Evolutionary conservation across 2,329 filamentous ascomycete genomes (phyloP), one percentile per base, ranked within the genome.

Genomic region (Samsoniella hepiali): DNA sequence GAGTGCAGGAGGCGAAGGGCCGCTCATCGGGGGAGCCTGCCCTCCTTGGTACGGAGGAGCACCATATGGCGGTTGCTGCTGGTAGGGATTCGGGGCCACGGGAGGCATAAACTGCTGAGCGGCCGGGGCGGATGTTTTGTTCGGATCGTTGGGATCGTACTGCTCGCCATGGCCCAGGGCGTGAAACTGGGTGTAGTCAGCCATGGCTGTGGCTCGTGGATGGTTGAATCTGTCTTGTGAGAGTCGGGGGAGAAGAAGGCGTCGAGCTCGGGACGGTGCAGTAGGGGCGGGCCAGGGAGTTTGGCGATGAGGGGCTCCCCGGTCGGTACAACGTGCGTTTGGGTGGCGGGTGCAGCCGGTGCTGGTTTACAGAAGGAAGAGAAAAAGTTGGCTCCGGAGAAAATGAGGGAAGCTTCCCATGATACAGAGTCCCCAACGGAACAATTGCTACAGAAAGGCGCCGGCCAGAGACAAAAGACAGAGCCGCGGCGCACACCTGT

Each of bases 91-190:
- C 57, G 80, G 77, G 44, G 82, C 81, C 62, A 83, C 71, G 17
- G 82, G 82, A 51, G 81, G 82, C 64, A 83, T 79, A 73, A 88
- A 88, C 69, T 86, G 84, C 67, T 80, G 79, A 64, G 79, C 74
- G 64, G 78, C 78, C 56, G 81, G 82, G 66, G 84, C 82, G 69
- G 73, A 75, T 64, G 78, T 79, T 73, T 77, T 73, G 76, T 81
- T 76, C 70, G 82, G 77, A 75, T 86, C 76, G 76, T 84, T 79
- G 71, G 84, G 78, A 67, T 88, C 82, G 69, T 78, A 70, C 65
- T 79, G 79, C 66, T 83, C 81, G 69, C 81, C 82, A 70, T 86
- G 82, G 55, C 83, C 84, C 60, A 85, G 78, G 70, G 81, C 76
- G 69, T 86, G 82, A 69, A 83, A 86, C 73, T 81, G 81, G 65